phyloP scores from a whole-genome alignment of 768 basidiomycete genomes.

The Clavaria fumosa region DNA sequence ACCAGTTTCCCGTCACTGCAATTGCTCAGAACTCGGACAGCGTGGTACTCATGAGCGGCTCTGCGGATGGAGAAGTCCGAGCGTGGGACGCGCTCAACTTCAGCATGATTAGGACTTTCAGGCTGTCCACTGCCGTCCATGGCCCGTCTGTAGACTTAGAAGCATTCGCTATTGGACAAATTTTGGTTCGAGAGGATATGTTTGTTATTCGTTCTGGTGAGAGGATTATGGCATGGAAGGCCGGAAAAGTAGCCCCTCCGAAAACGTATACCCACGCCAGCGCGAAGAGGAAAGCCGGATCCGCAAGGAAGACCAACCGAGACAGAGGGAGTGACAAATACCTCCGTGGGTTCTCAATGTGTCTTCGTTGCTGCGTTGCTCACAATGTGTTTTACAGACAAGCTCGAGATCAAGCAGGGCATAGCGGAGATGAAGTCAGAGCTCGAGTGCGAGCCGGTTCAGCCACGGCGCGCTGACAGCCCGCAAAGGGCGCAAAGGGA shows the following conservation, averaged over 20 bases:
- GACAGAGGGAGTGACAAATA: slow-evolving; percentile 24
- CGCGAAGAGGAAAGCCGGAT: slow-evolving; percentile 15
- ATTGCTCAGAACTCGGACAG: slow-evolving; percentile 30
- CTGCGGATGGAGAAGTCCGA: slow-evolving; percentile 39
- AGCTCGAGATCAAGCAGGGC: slow-evolving; percentile 44
- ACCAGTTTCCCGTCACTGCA: slow-evolving; percentile 43
- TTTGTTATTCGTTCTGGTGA: slow-evolving; percentile 47
- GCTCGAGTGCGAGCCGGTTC: slow-evolving; percentile 33
- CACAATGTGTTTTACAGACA: slow-evolving; percentile 26
- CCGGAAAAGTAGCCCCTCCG: slow-evolving; percentile 26
- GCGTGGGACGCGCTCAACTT: slow-evolving; percentile 58
- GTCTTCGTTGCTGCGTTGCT: slow-evolving; percentile 2
- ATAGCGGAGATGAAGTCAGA: slow-evolving; percentile 43
- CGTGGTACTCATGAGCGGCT: slow-evolving; percentile 46
- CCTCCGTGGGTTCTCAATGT: slow-evolving; percentile 24
- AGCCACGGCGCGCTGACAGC: slow-evolving; percentile 23
- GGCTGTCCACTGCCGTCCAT: slow-evolving; percentile 11
- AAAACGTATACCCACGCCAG: slow-evolving; percentile 13
- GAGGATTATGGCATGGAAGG: slow-evolving; percentile 52
- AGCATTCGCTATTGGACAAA: slow-evolving; percentile 37
- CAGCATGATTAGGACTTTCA: slow-evolving; percentile 37
- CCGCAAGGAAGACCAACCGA: slow-evolving; percentile 22
- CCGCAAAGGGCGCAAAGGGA: slow-evolving; percentile 43
- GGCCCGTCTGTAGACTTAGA: slow-evolving; percentile 23
- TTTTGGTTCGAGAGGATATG: slow-evolving; percentile 40